Evolutionary conservation across 495 filamentous ascomycete species (phyloP), one percentile per base, ranked within the genome.

Genomic region (Neurospora sp.): DNA sequence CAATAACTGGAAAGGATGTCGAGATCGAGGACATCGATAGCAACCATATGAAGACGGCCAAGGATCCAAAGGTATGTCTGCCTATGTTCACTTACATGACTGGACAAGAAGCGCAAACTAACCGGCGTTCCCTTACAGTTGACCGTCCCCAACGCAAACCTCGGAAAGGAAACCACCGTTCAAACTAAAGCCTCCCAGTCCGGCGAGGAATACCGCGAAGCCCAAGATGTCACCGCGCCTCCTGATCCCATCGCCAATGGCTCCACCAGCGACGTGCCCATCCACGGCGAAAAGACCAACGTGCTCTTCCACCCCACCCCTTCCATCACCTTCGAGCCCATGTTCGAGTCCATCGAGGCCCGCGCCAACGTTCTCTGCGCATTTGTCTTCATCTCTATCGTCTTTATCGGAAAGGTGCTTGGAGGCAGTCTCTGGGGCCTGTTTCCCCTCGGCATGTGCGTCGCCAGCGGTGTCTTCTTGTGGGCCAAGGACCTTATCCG

Each of bases 281-380:
- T 98, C 76, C 94, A 93, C 79, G 94, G 94, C 72, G 95, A 97
- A 78, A 97, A 93, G 86, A 98, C 95, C 2, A 97, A 97, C 76
- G 90, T 98, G 40, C 89, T 98, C 38, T 98, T 98, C 82, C 94
- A 98, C 78, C 94, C 96, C 1, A 98, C 95, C 0, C 95, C 95
- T 0, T 90, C 92, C 1, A 85, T 97, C 71, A 91, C 90, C 77
- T 96, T 92, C 73, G 90, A 94, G 79, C 93, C 94, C 6, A 96
- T 93, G 86, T 97, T 92, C 83, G 88, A 86, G 18, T 76, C 87
- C 9, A 78, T 98, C 78, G 93, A 98, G 80, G 90, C 88, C 73
- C 85, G 90, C 69, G 92, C 90, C 20, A 89, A 85, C 38, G 83
- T 85, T 0, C 81, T 97, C 11, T 93, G 92, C 77, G 85, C 88